phyloP scores from a whole-genome alignment of 305 asterid genomes.

The Fraxinus xanthoxyloides region DNA sequence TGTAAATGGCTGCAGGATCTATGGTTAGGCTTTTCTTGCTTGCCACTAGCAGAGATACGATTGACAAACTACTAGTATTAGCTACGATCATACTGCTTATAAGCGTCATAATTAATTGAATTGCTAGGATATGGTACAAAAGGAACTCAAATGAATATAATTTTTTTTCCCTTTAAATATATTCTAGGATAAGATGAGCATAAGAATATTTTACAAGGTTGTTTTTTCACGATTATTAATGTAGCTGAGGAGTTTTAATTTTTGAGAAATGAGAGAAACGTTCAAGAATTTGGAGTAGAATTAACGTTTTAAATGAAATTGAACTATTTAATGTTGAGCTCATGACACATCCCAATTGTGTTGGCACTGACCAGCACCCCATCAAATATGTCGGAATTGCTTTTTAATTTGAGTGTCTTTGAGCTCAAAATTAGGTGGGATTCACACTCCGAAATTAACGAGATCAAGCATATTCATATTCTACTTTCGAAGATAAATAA shows the following conservation, averaged over 20 bases:
- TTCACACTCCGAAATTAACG: too few relatives aligned
- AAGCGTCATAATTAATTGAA: not conserved
- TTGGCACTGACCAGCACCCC: not conserved
- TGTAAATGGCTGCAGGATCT: slow-evolving; percentile 41
- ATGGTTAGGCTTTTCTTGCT: slow-evolving; percentile 32
- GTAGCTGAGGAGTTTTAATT: not conserved
- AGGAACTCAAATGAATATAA: not conserved
- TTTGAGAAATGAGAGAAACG: not conserved
- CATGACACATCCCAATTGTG: not conserved
- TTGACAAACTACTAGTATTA: not conserved
- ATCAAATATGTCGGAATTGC: not conserved
- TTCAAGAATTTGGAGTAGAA: not conserved
- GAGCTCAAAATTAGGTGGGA: not conserved
- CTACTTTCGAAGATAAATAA: not conserved
- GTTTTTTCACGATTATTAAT: not conserved
- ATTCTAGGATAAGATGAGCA: not conserved
- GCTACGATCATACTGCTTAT: not conserved
- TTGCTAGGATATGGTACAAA: not conserved
- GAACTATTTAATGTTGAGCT: not conserved
- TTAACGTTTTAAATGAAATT: too few relatives aligned
- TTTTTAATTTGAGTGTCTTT: not conserved
- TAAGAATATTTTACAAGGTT: not conserved
- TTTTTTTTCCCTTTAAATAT: not conserved
- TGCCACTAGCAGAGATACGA: slow-evolving; percentile 33
- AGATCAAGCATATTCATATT: not conserved